A percentile compares a stretch with the other conserved stretches of the same genome.
phyloP scores from a whole-genome alignment of 768 basidiomycete genomes.

The Xanthoconium purpureum region DNA sequence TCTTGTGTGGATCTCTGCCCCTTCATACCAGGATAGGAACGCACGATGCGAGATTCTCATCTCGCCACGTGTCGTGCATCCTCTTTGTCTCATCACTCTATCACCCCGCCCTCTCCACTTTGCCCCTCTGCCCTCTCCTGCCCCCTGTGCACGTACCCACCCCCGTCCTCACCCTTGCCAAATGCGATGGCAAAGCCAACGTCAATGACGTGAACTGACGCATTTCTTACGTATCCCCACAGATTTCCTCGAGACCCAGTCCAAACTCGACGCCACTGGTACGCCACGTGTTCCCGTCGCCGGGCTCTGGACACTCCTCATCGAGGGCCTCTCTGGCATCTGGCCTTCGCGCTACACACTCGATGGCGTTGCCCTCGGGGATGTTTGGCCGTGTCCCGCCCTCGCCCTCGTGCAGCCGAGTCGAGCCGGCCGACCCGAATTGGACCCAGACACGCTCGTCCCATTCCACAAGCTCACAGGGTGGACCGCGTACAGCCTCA shows the following conservation, averaged over 20 bases:
- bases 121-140: not conserved
- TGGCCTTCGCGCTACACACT: slow-evolving; percentile 81
- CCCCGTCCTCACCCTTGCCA: too few species aligned
- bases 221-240: not conserved
- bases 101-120: not conserved
- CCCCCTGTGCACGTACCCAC: too few species aligned
- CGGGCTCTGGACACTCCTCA: slow-evolving; percentile 77
- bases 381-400: slow-evolving; percentile 86
- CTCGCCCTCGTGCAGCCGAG: slow-evolving; percentile 35
- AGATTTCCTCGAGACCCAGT: slow-evolving; percentile 70
- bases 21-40: not conserved
- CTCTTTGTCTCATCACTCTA: not conserved
- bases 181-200: too few species aligned
- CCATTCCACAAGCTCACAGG: slow-evolving; percentile 96
- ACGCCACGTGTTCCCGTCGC: slow-evolving; percentile 61
- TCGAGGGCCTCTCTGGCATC: slow-evolving; percentile 79
- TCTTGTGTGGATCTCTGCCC: not conserved
- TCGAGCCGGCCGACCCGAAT: slow-evolving; percentile 35
- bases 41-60: not conserved
- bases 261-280: slow-evolving; percentile 36
- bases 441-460: slow-evolving; percentile 59
- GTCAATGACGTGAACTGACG: not conserved
- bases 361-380: slow-evolving; percentile 72
- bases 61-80: not conserved
- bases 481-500: slow-evolving; percentile 89